phyloP scores from a whole-genome alignment of 2,329 filamentous ascomycete species.

The Alternaria ventricosa region DNA sequence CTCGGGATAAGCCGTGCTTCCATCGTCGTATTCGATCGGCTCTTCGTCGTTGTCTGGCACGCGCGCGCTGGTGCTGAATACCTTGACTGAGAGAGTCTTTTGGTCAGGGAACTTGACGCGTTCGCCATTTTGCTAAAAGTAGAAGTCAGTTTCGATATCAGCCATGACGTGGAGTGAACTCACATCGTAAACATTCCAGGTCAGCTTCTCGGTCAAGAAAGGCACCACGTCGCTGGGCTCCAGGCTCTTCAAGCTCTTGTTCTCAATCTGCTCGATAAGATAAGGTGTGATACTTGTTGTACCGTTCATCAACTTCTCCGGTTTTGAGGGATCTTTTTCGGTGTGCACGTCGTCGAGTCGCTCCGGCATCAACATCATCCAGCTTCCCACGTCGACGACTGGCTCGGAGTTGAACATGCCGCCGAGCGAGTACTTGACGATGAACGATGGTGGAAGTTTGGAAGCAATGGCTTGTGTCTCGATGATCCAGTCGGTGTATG shows the following conservation, averaged over 20 bases:
- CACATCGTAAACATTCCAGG: slow-evolving; percentile 39
- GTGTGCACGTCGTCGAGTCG: background rate
- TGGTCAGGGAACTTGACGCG: slow-evolving; percentile 15
- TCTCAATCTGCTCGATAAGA: slow-evolving; percentile 32
- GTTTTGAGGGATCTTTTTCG: background rate
- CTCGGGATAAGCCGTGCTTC: slow-evolving; percentile 20
- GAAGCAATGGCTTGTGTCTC: slow-evolving; percentile 12
- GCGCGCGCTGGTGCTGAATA: slow-evolving; percentile 21
- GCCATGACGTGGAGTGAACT: background rate
- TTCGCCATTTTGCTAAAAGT: background rate
- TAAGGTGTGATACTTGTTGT: slow-evolving; percentile 33
- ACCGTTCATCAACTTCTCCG: slow-evolving; percentile 18
- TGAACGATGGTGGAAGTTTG: slow-evolving; percentile 24
- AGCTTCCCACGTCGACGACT: slow-evolving; percentile 30
- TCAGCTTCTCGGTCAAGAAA: slow-evolving; percentile 33
- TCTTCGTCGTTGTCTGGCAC: slow-evolving; percentile 21
- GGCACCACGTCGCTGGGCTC: slow-evolving; percentile 30
- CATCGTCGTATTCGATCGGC: slow-evolving; percentile 23
- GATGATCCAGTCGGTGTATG: slow-evolving; percentile 38
- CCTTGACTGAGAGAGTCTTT: slow-evolving; percentile 21
- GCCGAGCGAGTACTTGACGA: slow-evolving; percentile 30
- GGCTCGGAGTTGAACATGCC: slow-evolving; percentile 24
- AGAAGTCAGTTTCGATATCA: background rate
- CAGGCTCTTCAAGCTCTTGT: slow-evolving; percentile 26
- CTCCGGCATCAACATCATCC: slow-evolving; percentile 31